phyloP scores from a whole-genome alignment of 208 protist genomes.

The Trypanosoma vivax region DNA sequence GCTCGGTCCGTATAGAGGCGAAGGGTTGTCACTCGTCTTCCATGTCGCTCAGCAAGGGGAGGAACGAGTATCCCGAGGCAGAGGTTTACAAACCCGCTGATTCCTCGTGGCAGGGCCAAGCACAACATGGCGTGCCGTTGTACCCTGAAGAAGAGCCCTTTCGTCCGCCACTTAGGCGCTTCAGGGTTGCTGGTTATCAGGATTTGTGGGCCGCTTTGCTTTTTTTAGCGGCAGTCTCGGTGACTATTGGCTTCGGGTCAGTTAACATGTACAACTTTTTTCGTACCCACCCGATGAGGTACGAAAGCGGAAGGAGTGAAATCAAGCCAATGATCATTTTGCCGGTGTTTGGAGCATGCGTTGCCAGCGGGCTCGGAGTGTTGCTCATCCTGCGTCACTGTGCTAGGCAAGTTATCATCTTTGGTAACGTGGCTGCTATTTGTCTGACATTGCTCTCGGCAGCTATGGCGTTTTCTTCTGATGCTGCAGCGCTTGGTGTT shows the following conservation, averaged over 20 bases:
- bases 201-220: constrained; percentile 70
- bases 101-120: constrained; percentile 7
- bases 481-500: constrained; percentile 10
- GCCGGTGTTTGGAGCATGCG: no score
- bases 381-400: background rate
- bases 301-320: no score
- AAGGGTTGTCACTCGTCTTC: no score
- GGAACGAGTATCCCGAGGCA: constrained; percentile 6
- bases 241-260: constrained; percentile 10
- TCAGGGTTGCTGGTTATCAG: constrained; percentile 51
- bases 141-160: constrained; percentile 35
- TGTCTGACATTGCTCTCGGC: constrained; percentile 17
- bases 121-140: constrained; percentile 48
- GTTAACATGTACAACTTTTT: background rate
- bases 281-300: no score
- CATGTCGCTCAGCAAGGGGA: no score
- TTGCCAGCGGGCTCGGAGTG: no score
- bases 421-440: constrained; percentile 11
- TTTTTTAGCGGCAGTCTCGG: constrained; percentile 29
- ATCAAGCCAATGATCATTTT: no score
- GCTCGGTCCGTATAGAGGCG: no score
- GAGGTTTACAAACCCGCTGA: constrained; percentile 10
- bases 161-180: constrained; percentile 49
- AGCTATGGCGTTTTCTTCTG: constrained; percentile 9
- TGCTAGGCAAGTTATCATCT: background rate